Evolutionary conservation across 441 rosid genomes (phyloP).

Genomic region (Arabidopsis hybrid): DNA sequence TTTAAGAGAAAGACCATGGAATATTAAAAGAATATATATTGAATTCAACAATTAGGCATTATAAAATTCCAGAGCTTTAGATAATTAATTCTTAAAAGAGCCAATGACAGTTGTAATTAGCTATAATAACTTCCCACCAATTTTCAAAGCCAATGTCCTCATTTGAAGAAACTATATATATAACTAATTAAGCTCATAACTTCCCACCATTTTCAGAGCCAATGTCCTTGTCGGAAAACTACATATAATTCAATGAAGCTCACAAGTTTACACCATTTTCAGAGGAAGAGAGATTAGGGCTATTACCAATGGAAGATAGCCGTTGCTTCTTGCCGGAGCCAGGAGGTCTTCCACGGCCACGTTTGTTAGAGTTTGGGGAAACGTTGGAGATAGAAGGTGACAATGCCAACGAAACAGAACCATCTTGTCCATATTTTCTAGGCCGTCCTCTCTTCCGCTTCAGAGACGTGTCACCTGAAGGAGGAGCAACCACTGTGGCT

Average conservation of each 20-base stretch:
- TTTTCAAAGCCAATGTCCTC: conserved; percentile 19
- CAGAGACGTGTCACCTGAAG: conserved; percentile 58
- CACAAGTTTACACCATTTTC: not conserved
- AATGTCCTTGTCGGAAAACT: not conserved
- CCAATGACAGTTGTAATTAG: conserved; percentile 21
- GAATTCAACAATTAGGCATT: conserved; percentile 20
- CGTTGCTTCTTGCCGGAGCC: conserved; percentile 89
- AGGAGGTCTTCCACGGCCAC: conserved; percentile 95
- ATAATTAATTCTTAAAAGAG: conserved; percentile 12
- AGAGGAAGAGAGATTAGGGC: not conserved
- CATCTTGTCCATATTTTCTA: conserved; percentile 84
- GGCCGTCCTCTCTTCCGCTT: conserved; percentile 95
- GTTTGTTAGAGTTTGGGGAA: conserved; percentile 68
- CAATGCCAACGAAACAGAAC: conserved; percentile 82
- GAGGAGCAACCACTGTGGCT: conserved; percentile 48
- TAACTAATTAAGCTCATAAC: not conserved
- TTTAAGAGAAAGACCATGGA: conserved; percentile 9
- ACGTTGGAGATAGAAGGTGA: conserved; percentile 70
- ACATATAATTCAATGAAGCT: not conserved
- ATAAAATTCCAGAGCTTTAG: conserved; percentile 26
- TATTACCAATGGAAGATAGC: conserved; percentile 70
- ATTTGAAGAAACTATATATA: conserved; percentile 7
- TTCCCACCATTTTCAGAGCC: conserved; percentile 11
- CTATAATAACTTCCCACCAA: conserved; percentile 23
- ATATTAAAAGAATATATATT: conserved; percentile 29